Base-by-base conservation (phyloP, 495 filamentous ascomycete genomes). In the Paragyromitra xinjiangensis region DNA sequence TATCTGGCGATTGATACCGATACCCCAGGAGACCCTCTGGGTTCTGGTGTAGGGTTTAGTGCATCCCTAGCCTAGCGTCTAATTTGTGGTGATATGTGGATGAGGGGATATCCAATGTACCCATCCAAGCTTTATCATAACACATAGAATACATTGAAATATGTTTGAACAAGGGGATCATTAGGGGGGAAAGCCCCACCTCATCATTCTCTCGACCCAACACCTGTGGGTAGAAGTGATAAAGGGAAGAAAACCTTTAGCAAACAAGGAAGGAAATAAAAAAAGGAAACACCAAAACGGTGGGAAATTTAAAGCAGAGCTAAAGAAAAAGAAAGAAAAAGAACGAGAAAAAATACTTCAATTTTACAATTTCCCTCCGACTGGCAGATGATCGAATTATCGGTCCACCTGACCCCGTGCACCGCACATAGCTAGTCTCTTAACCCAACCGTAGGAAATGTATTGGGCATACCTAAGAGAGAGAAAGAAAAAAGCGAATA, bases 351-450 rank as follows among this genome's bases (percentile, higher is more conserved):
- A 24, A 59, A 42, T 22, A 63, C 50, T 71, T 26, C 61, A 63
- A 67, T 67, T 58, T 78, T 71, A 78, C 62, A 71, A 78, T 51
- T 50, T 73, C 37, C 51, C 50, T 66, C 69, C 51, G 65, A 64
- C 44, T 6, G 42, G 53, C 6, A 45, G 22, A 50, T 37, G 45
- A 40, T 64, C 29, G 48, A 71, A 5, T 37, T 64, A 34, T 59
- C 48, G 44, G 26, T 14, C 16, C 4, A 59, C 22, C 42, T 63
- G 34, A 40, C n/a, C 34, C 59, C 40, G 19, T 67, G 64, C 26
- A 71, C 34, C 56, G 58, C 50, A 7, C 50, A n/a, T 71, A 77
- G 59, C 69, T 58, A 59, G 40, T 26, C 65, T 64, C 63, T 45
- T 63, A 48, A 37, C 55, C 37, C 53, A 62, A 59, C 68, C 42